Percentiles rank a stretch among this genome's conserved stretches.
phyloP scores from a whole-genome alignment of 2,329 filamentous ascomycete species.

The Lecanicillium sp. region DNA sequence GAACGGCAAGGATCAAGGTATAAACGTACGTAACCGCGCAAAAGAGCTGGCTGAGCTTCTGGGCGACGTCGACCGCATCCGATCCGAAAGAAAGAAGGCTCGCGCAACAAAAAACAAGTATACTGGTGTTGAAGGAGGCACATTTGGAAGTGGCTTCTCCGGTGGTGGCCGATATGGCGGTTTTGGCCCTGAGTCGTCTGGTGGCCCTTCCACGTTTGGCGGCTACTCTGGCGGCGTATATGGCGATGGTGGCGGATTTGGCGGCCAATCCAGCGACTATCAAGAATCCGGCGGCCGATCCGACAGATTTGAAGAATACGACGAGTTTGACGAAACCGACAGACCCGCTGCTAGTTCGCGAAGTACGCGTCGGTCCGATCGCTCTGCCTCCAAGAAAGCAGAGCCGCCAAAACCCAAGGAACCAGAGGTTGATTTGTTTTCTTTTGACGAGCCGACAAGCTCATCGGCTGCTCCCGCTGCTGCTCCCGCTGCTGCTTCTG shows the following conservation, averaged over 20 bases:
- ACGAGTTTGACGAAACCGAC: constrained; percentile 81
- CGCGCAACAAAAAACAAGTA: constrained; percentile 89
- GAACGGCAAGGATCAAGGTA: constrained; percentile 96
- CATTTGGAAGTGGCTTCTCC: constrained; percentile 50
- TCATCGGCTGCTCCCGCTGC: constrained; percentile 35
- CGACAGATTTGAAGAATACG: constrained; percentile 91
- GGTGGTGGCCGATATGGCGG: constrained; percentile 66
- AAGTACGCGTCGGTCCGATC: constrained; percentile 24
- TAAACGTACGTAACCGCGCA: constrained; percentile 93
- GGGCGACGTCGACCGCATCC: constrained; percentile 82
- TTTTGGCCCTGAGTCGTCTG: constrained; percentile 77
- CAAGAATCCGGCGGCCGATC: constrained; percentile 50
- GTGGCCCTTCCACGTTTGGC: constrained; percentile 35
- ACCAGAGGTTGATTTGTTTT: constrained; percentile 87
- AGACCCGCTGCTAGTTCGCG: constrained; percentile 39
- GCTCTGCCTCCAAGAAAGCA: constrained; percentile 28
- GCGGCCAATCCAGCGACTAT: constrained; percentile 67
- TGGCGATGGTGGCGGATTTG: constrained; percentile 92
- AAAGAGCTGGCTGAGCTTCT: constrained; percentile 95
- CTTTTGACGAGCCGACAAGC: constrained; percentile 70
- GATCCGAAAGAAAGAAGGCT: constrained; percentile 79
- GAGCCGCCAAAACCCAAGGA: constrained; percentile 73
- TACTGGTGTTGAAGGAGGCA: constrained; percentile 81
- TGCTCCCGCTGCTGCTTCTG: constrained; percentile 37
- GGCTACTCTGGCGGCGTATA: constrained; percentile 69